phyloP scores from a whole-genome alignment of 345 rosid species.

The Brassica napus region Da-Ae NC_063450.1:7104001-7104500 shows the following conservation, averaged over 20 bases:
- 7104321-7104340: neutral
- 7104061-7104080: neutral
- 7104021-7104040: neutral
- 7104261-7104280: neutral
- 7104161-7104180: conserved; percentile 56
- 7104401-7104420: neutral
- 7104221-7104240: conserved; percentile 36
- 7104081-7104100: neutral
- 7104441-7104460: neutral
- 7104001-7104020: neutral
- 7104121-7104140: neutral
- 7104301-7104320: neutral
- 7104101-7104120: neutral
- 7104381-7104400: neutral
- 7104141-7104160: conserved; percentile 35
- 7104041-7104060: neutral
- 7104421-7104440: neutral
- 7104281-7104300: neutral
- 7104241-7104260: neutral
- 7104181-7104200: conserved; percentile 62
- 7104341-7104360: conserved; percentile 54
- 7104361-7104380: conserved; percentile 23
- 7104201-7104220: conserved; percentile 58
- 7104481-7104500: neutral
- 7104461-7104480: neutral